phyloP scores from a whole-genome alignment of 2,329 filamentous ascomycete species.

The Cadophora gregata region DNA sequence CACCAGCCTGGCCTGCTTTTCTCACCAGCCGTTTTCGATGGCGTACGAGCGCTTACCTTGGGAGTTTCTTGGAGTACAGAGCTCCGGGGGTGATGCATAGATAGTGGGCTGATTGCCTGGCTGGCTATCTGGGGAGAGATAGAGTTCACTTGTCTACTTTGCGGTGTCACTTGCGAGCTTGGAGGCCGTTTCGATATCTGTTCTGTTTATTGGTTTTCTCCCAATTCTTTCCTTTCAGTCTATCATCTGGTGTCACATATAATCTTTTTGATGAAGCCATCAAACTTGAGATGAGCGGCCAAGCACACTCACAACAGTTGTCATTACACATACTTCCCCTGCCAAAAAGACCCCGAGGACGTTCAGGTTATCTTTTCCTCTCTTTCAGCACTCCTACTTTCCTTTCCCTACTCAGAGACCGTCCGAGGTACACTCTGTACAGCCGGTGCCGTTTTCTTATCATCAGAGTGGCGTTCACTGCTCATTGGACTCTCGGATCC shows the following conservation, averaged over 20 bases:
- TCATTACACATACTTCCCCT: neutral
- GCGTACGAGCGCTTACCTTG: too few relatives aligned
- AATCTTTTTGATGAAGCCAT: slow-evolving; percentile 1
- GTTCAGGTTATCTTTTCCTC: neutral
- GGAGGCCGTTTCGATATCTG: neutral
- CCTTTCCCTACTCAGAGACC: slow-evolving; percentile 22
- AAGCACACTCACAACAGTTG: neutral
- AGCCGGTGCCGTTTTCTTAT: slow-evolving; percentile 21
- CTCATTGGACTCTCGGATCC: slow-evolving; percentile 16
- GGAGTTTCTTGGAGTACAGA: too few relatives aligned
- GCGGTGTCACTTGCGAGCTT: neutral
- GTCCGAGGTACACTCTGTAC: slow-evolving; percentile 22
- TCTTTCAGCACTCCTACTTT: neutral
- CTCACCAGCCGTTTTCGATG: too few relatives aligned
- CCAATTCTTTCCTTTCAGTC: neutral
- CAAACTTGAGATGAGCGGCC: neutral
- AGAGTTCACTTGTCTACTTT: neutral
- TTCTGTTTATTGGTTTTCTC: neutral
- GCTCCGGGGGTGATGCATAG: too few relatives aligned
- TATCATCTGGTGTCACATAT: neutral
- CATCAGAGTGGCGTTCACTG: slow-evolving; percentile 15
- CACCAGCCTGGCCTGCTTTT: too few relatives aligned
- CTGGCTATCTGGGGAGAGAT: neutral
- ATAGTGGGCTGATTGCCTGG: too few relatives aligned
- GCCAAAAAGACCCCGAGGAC: neutral